Conservation (phyloP, 257 asterid species). For the Solanum peruvianum region DNA sequence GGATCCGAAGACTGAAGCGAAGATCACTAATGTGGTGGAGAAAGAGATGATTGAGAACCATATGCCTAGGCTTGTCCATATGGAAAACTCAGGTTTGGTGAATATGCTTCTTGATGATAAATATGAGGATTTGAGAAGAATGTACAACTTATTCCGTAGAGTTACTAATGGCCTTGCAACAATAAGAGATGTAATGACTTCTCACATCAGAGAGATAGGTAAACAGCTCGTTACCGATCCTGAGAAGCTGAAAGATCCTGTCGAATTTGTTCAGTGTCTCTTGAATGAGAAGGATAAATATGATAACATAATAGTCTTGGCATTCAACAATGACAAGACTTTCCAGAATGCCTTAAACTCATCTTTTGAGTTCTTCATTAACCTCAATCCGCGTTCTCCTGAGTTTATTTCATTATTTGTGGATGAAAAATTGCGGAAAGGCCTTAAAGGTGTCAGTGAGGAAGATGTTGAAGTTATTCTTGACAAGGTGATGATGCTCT, state of each 20-base stretch:
- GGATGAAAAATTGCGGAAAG: slow-evolving; percentile 77
- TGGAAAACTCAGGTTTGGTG: slow-evolving; percentile 87
- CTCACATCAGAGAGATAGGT: slow-evolving; percentile 77
- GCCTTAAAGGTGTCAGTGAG: slow-evolving; percentile 76
- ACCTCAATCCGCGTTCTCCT: slow-evolving; percentile 81
- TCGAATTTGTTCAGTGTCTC: slow-evolving; percentile 69
- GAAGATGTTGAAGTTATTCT: slow-evolving; percentile 75
- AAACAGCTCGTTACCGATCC: slow-evolving; percentile 88
- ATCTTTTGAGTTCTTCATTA: slow-evolving; percentile 76
- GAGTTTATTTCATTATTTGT: slow-evolving; percentile 79
- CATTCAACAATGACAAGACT: slow-evolving; percentile 69
- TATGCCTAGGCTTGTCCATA: slow-evolving; percentile 72
- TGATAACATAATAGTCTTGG: slow-evolving; percentile 51
- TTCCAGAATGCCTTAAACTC: slow-evolving; percentile 88
- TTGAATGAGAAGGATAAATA: slow-evolving; percentile 70
- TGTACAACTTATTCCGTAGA: slow-evolving; percentile 66
- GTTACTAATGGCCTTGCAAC: slow-evolving; percentile 58
- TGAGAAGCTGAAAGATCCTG: slow-evolving; percentile 80
- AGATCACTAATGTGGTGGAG: slow-evolving; percentile 68
- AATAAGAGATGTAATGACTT: slow-evolving; percentile 71
- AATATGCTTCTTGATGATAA: slow-evolving; percentile 76
- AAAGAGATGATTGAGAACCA: slow-evolving; percentile 86
- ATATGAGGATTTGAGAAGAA: slow-evolving; percentile 71
- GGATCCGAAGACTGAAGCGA: slow-evolving; percentile 61
- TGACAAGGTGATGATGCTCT: slow-evolving; percentile 85